Evolutionary conservation across 192 early-diverging fungal species (phyloP).

Genomic region (Entomortierella beljakovae): DNA sequence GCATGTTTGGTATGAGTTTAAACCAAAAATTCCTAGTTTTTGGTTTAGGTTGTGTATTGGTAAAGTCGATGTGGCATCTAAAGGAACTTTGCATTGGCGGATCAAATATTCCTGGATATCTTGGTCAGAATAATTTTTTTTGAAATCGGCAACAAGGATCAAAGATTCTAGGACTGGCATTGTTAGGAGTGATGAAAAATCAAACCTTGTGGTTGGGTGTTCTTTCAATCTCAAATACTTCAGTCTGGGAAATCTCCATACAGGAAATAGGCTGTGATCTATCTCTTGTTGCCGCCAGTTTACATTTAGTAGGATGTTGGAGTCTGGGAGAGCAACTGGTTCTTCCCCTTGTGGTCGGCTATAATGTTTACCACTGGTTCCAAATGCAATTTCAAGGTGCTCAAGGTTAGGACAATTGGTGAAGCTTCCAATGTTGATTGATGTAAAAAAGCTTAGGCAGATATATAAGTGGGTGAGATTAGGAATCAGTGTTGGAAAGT

Average conservation of each 20-base stretch:
- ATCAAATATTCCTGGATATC: neutral
- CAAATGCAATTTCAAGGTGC: constrained; percentile 4
- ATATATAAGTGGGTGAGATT: neutral
- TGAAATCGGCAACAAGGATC: too few species aligned
- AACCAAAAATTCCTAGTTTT: neutral
- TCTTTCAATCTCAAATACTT: neutral
- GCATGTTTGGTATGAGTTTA: neutral
- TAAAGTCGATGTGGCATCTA: neutral
- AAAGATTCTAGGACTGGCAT: neutral
- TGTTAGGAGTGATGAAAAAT: neutral
- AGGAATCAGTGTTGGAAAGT: neutral
- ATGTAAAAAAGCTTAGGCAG: neutral
- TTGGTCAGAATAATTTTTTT: neutral
- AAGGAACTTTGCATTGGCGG: neutral
- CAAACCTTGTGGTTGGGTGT: neutral
- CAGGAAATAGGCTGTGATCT: neutral
- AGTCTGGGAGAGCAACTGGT: neutral
- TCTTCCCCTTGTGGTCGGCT: neutral
- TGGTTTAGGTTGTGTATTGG: neutral
- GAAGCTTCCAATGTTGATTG: constrained; percentile 6
- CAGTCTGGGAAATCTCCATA: neutral
- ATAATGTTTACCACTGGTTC: neutral
- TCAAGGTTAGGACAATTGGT: constrained; percentile 17
- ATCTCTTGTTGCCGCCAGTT: neutral
- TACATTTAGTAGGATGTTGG: neutral